Evolutionary conservation across 1,284 basidiomycete genomes (phyloP).

Genomic region (Sanghuangporus sanghuang): DNA sequence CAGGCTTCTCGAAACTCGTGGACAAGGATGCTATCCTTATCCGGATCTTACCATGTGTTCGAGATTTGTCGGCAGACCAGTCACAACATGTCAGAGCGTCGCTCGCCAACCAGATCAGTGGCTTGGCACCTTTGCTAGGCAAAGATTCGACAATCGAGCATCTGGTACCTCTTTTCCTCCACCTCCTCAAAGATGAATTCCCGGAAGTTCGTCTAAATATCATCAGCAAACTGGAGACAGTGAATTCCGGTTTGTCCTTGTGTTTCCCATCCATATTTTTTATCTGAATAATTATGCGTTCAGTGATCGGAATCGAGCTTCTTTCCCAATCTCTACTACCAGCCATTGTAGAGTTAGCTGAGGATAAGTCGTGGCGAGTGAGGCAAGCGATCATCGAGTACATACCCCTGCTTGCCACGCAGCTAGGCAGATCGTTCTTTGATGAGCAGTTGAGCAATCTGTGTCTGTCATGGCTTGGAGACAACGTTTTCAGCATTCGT

Average conservation of each 20-base stretch:
- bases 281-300: neutral
- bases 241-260: conserved; percentile 74
- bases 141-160: conserved; percentile 96
- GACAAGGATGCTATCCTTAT: conserved; percentile 94
- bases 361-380: conserved; percentile 99
- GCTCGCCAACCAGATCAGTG: conserved; percentile 94
- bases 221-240: conserved; percentile 97
- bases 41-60: conserved; percentile 93
- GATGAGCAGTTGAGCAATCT: conserved; percentile 96
- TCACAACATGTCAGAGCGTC: conserved; percentile 98
- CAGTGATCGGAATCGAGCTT: conserved; percentile 96
- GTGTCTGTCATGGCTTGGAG: conserved; percentile 99
- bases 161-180: conserved; percentile 94
- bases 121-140: conserved; percentile 93
- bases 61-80: conserved; percentile 89
- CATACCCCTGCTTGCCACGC: conserved; percentile 91
- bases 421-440: conserved; percentile 96
- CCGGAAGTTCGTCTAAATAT: conserved; percentile 97
- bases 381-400: conserved; percentile 99
- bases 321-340: conserved; percentile 95
- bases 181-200: conserved; percentile 98
- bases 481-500: conserved; percentile 97
- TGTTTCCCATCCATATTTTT: neutral
- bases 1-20: conserved; percentile 94
- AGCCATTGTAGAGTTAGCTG: conserved; percentile 96